These are phyloP conservation scores for Dactylellina leptospora DNA, from an alignment of 2,329 filamentous ascomycete genomes.

Conservation along the genomic window DNA sequence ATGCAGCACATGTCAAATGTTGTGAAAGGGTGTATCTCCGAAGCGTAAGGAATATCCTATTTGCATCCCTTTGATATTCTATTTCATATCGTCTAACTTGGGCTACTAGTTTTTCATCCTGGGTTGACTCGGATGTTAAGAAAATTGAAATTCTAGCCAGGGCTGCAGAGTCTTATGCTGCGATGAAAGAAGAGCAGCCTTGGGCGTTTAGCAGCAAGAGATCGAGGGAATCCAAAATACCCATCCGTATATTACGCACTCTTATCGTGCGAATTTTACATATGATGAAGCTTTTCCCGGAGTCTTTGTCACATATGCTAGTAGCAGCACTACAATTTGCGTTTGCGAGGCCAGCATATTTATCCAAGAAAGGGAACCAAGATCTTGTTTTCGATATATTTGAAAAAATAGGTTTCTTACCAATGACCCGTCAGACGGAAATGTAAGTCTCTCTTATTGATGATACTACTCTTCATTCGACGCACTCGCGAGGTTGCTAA, in stretches of 20 bases:
- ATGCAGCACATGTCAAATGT: background rate
- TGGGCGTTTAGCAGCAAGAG: background rate
- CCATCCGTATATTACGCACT: background rate
- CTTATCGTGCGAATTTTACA: background rate
- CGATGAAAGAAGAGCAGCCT: background rate
- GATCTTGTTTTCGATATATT: background rate
- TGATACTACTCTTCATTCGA: background rate
- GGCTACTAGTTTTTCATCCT: background rate
- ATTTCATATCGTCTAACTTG: background rate
- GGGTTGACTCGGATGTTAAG: background rate
- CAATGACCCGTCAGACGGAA: background rate
- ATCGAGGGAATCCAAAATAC: background rate
- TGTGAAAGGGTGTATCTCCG: background rate
- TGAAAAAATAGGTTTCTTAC: background rate
- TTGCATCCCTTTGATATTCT: too few species aligned
- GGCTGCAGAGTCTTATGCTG: background rate
- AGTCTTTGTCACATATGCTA: too few species aligned
- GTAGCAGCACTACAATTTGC: too few species aligned
- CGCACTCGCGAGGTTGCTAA: background rate
- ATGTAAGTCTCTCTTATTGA: background rate
- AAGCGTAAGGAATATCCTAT: too few species aligned
- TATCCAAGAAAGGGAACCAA: background rate
- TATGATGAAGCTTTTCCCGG: too few species aligned
- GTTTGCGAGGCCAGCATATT: too few species aligned
- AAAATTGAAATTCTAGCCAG: too few species aligned